phyloP scores from a whole-genome alignment of 2,329 filamentous ascomycete species.

The Trichoderma aggressivum region DNA sequence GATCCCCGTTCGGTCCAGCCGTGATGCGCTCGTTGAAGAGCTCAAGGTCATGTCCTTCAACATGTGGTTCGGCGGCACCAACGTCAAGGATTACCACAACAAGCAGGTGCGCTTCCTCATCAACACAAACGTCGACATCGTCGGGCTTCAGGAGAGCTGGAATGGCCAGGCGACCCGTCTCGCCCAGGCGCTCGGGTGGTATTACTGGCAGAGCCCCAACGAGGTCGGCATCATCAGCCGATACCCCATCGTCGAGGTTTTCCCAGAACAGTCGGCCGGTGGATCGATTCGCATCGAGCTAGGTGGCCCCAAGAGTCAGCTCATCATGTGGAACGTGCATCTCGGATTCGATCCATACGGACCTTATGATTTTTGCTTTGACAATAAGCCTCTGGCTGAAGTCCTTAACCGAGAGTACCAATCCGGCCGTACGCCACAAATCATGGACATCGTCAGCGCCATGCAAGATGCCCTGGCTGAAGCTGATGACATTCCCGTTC shows the following conservation, averaged over 20 bases:
- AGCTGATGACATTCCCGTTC: constrained; percentile 33
- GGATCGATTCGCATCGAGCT: constrained; percentile 35
- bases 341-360: constrained; percentile 40
- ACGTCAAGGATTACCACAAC: constrained; percentile 35
- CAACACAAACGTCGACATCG: constrained; percentile 33
- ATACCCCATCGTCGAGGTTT: constrained; percentile 37
- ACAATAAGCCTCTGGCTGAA: constrained; percentile 31
- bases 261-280: constrained; percentile 27
- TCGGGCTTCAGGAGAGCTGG: constrained; percentile 38
- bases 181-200: constrained; percentile 39
- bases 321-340: constrained; percentile 38
- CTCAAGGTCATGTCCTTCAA: constrained; percentile 39
- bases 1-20: constrained; percentile 32
- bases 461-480: constrained; percentile 34
- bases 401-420: constrained; percentile 35
- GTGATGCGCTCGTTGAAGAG: constrained; percentile 31
- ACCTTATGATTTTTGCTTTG: constrained; percentile 43
- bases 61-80: constrained; percentile 39
- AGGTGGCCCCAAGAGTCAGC: constrained; percentile 29
- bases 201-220: constrained; percentile 32
- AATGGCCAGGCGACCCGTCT: constrained; percentile 33
- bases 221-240: constrained; percentile 37
- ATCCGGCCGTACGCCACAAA: constrained; percentile 39
- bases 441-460: constrained; percentile 32
- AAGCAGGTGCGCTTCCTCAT: constrained; percentile 39